Conservation (phyloP, 2,329 filamentous ascomycete genomes). For the Aspergillus aculeatinus region DNA sequence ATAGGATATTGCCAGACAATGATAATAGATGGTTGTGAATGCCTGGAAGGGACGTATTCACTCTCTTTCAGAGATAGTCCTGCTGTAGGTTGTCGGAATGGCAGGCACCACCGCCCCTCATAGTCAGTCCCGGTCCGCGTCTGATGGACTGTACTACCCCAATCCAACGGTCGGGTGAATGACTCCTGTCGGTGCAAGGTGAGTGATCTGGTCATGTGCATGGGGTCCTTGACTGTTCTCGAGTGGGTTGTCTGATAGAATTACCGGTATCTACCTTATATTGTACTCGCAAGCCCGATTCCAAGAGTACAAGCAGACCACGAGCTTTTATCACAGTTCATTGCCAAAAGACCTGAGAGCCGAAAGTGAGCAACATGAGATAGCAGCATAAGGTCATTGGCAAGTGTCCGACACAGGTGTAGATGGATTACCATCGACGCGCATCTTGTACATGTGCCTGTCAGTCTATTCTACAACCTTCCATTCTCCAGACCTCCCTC, state of each 20-base stretch:
- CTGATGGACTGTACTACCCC: slow-evolving; percentile 1
- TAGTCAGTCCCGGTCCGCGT: background rate
- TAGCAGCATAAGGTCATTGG: too few species aligned
- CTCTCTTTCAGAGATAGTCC: background rate
- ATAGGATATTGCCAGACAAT: background rate
- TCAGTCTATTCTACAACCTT: too few species aligned
- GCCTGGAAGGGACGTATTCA: background rate
- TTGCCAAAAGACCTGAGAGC: too few species aligned
- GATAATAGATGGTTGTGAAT: background rate
- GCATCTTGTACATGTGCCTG: too few species aligned
- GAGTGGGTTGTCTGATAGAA: background rate
- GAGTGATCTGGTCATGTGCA: background rate
- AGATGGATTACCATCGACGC: too few species aligned
- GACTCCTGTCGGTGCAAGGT: background rate
- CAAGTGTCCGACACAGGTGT: too few species aligned
- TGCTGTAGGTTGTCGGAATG: background rate
- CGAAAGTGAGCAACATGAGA: too few species aligned
- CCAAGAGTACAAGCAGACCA: too few species aligned
- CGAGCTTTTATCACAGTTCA: too few species aligned
- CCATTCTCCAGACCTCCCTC: too few species aligned
- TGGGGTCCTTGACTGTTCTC: background rate
- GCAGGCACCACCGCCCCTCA: slow-evolving; percentile 2
- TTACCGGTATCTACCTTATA: too few species aligned
- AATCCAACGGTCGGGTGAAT: background rate
- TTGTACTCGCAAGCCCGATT: background rate